Conservation (phyloP, 495 filamentous ascomycete genomes). For the Annulohypoxylon nitens region DNA sequence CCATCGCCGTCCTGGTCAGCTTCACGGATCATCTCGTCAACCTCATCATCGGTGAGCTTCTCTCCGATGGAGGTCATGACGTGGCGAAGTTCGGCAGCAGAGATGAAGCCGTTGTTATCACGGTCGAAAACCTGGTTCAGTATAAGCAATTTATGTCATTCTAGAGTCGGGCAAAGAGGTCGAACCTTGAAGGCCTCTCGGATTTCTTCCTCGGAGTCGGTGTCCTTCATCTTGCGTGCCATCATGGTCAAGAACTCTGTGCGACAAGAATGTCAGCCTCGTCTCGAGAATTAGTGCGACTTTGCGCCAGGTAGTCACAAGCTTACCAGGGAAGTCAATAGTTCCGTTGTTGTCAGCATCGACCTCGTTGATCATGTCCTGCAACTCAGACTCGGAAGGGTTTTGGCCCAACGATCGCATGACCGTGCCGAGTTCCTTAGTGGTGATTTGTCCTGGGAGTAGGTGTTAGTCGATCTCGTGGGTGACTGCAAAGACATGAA, state of each 20-base stretch:
- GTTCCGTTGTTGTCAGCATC: slow-evolving; percentile 99
- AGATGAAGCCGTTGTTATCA: slow-evolving; percentile 99
- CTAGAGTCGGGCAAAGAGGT: background rate
- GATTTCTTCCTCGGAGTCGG: slow-evolving; percentile 99
- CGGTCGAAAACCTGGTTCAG: slow-evolving; percentile 90
- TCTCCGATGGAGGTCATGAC: slow-evolving; percentile 99
- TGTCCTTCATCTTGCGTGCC: slow-evolving; percentile 99
- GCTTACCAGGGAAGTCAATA: slow-evolving; percentile 96
- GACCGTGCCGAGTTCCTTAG: slow-evolving; percentile 98
- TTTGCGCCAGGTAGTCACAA: slow-evolving; percentile 31
- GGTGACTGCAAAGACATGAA: slow-evolving; percentile 11
- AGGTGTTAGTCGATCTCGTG: slow-evolving; percentile 34
- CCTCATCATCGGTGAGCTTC: slow-evolving; percentile 99
- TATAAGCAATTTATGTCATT: slow-evolving; percentile 30
- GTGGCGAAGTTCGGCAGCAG: slow-evolving; percentile 95
- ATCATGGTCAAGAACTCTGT: slow-evolving; percentile 99
- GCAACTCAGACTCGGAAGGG: slow-evolving; percentile 97
- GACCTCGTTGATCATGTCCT: slow-evolving; percentile 99
- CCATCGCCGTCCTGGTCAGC: slow-evolving; percentile 99
- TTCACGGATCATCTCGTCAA: slow-evolving; percentile 99
- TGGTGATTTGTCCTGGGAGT: slow-evolving; percentile 92
- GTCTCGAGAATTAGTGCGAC: slow-evolving; percentile 13
- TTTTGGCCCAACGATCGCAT: slow-evolving; percentile 99
- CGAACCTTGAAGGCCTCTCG: slow-evolving; percentile 77
- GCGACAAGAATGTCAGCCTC: slow-evolving; percentile 49